Conservation (phyloP, 305 asterid species). For the Fraxinus floribunda region DNA sequence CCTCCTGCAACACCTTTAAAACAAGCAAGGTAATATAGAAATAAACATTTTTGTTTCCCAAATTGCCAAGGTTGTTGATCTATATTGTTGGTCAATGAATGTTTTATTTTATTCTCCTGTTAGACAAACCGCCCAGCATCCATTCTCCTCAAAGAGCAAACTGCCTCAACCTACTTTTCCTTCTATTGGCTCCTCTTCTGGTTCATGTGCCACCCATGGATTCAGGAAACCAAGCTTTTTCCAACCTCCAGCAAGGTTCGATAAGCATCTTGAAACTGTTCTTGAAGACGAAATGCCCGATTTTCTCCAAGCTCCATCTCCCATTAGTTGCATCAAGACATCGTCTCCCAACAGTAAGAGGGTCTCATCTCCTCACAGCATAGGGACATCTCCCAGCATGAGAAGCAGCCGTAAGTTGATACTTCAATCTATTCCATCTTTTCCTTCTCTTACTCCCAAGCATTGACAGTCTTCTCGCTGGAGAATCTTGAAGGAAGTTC, state of each 20-base stretch:
- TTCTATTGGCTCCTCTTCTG: conserved; percentile 51
- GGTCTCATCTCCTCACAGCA: conserved; percentile 71
- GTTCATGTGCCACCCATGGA: conserved; percentile 29
- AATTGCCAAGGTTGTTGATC: neutral
- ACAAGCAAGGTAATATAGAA: conserved; percentile 47
- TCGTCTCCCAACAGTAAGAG: conserved; percentile 76
- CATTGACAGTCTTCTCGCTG: conserved; percentile 29
- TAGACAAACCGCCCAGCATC: conserved; percentile 55
- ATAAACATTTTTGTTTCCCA: neutral
- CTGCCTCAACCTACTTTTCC: conserved; percentile 65
- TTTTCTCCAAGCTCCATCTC: conserved; percentile 53
- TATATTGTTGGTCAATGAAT: neutral
- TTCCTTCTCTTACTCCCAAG: conserved; percentile 64
- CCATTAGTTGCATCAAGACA: conserved; percentile 42
- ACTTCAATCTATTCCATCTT: conserved; percentile 71
- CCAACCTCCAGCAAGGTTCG: conserved; percentile 46
- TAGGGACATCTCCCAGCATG: conserved; percentile 38
- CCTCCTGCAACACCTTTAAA: conserved; percentile 69
- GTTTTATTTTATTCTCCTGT: neutral
- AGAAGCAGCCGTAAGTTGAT: conserved; percentile 74
- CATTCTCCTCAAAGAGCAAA: conserved; percentile 58
- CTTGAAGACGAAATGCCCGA: conserved; percentile 67
- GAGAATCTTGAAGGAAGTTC: conserved; percentile 9
- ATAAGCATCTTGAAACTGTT: conserved; percentile 45
- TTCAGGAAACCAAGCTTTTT: conserved; percentile 36